Evolutionary conservation across 208 protist species (phyloP).

Genomic region (Novymonas esmeraldas): DNA sequence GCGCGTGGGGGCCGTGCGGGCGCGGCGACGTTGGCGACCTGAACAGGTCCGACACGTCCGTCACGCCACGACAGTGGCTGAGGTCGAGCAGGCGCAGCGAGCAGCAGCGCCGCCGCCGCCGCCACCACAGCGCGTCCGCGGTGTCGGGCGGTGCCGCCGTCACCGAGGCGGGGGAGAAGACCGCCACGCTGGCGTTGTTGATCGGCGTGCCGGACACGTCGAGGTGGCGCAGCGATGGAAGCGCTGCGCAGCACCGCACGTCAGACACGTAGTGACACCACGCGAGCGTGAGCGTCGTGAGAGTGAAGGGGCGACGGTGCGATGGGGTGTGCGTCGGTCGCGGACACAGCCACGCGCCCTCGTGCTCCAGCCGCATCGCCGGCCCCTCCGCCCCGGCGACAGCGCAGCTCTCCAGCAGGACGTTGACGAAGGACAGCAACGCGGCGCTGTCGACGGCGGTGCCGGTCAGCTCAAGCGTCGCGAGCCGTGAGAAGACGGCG

Average conservation of each 20-base stretch:
- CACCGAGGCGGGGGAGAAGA: slow-evolving; percentile 5
- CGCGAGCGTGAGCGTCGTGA: slow-evolving; percentile 25
- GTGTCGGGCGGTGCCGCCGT: neutral
- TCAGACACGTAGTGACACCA: slow-evolving; percentile 35
- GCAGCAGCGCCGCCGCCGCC: slow-evolving; percentile 21
- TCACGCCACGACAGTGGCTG: slow-evolving; percentile 16
- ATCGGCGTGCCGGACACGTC: slow-evolving; percentile 14
- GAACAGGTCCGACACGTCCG: slow-evolving; percentile 19
- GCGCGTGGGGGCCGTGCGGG: neutral
- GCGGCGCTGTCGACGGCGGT: slow-evolving; percentile 39
- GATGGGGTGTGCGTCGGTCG: neutral
- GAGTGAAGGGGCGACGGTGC: slow-evolving; percentile 14
- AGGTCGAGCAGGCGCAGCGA: slow-evolving; percentile 26
- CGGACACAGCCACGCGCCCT: neutral
- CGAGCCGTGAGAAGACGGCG: slow-evolving; percentile 17
- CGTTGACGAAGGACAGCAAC: slow-evolving; percentile 29
- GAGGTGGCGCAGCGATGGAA: slow-evolving; percentile 30
- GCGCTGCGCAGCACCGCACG: slow-evolving; percentile 23
- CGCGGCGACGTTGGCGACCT: neutral
- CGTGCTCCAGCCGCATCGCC: slow-evolving; percentile 2
- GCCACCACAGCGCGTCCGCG: neutral
- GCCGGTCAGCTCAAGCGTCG: slow-evolving; percentile 23
- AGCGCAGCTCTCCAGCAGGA: slow-evolving; percentile 20
- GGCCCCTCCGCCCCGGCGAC: neutral
- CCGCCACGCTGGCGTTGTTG: slow-evolving; percentile 12